Conservation (phyloP, 73 alveolate genomes). For the Tetrahymena elliotti region DNA sequence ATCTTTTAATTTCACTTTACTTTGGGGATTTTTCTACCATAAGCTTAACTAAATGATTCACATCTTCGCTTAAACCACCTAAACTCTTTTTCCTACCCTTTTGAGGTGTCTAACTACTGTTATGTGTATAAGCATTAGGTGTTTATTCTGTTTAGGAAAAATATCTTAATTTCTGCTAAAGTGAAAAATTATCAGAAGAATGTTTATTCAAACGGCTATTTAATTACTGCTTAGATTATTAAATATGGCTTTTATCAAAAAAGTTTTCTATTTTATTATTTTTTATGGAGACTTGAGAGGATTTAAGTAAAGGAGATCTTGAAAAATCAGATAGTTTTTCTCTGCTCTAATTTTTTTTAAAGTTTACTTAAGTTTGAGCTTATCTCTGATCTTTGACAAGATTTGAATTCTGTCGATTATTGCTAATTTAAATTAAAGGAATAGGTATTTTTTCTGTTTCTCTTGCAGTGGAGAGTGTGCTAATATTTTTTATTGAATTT, state of each 20-base stretch:
- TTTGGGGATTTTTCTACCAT: neutral
- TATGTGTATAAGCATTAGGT: neutral
- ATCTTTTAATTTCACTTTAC: neutral
- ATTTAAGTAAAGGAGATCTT: neutral
- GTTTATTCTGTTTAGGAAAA: neutral
- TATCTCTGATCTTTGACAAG: neutral
- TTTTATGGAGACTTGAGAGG: neutral
- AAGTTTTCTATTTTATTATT: neutral
- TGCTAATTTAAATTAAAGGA: neutral
- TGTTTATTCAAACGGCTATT: neutral
- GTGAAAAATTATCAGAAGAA: neutral
- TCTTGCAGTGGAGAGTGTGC: neutral
- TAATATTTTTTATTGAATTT: neutral
- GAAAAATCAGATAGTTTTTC: neutral
- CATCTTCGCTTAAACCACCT: neutral
- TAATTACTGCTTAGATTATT: too few species aligned
- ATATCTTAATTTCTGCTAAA: neutral
- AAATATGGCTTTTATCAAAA: neutral
- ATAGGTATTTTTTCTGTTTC: neutral
- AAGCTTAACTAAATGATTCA: neutral
- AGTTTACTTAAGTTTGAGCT: neutral
- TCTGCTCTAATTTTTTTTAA: neutral
- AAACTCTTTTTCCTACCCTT: neutral
- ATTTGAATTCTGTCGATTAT: too few species aligned
- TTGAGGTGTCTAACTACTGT: neutral